These are phyloP conservation scores for Geranium brycei DNA, from an alignment of 345 rosid genomes.

Conservation along the genomic window DNA sequence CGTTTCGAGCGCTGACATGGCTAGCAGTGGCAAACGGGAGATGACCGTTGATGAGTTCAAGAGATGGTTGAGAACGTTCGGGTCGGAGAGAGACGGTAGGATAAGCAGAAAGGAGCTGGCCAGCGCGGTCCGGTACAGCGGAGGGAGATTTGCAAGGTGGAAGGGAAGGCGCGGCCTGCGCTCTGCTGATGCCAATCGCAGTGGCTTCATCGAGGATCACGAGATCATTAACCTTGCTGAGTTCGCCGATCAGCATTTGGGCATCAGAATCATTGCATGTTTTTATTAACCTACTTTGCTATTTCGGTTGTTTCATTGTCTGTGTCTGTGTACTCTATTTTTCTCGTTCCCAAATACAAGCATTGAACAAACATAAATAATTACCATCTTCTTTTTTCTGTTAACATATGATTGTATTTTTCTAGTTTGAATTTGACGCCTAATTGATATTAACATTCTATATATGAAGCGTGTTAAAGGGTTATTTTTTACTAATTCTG, in stretches of 20 bases:
- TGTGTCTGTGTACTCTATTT: no score
- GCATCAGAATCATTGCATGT: conserved; percentile 2
- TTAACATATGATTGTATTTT: no score
- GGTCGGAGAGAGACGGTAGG: conserved; percentile 2
- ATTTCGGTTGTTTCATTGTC: no score
- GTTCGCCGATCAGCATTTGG: conserved; percentile 13
- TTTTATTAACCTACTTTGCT: no score
- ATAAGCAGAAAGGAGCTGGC: conserved; percentile 6
- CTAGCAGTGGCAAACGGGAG: background rate
- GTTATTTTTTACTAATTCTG: no score
- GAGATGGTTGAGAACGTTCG: conserved; percentile 7
- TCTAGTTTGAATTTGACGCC: no score
- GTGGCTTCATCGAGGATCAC: conserved; percentile 7
- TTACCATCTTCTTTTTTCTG: no score
- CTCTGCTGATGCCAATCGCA: conserved; percentile 4
- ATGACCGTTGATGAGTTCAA: conserved; percentile 10
- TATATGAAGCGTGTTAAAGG: no score
- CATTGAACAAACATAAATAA: no score
- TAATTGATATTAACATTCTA: no score
- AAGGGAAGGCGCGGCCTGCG: conserved; percentile 2
- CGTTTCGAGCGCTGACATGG: background rate
- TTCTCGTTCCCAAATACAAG: no score
- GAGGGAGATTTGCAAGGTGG: conserved; percentile 7
- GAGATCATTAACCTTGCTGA: conserved; percentile 12
- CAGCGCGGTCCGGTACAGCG: background rate